Evolutionary conservation across 371 early-diverging fungal genomes (phyloP), one percentile per base, ranked within the genome.

Genomic region (Syncephalastrum contaminatum): DNA sequence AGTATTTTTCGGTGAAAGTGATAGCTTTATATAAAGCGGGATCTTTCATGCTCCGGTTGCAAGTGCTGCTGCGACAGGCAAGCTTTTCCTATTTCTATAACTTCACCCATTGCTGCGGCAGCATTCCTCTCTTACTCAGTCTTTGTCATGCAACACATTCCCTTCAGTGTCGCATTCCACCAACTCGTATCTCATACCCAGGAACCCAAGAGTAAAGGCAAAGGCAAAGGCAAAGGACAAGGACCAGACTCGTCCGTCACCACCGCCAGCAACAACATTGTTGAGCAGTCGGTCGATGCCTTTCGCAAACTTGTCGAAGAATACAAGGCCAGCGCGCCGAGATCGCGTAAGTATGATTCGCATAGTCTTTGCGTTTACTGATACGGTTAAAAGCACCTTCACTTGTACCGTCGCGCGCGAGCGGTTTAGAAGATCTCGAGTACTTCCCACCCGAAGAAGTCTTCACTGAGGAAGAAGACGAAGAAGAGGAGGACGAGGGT

Each of bases 241-340:
- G 43, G 20, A 13, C 39, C 36, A 20, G 48, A 44, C 36, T 8
- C 36, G 7, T 39, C 40, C n/a, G 30, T 16, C 41, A 48, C 45
- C 16, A 15, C 4, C 15, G 15, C 43, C n/a, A 44, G 20, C 39
- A 43, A 45, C 18, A 25, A 27, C 45, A 40, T 39, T 12, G 25
- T 52, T 14, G 27, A 58, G 43, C 50, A 39, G 10, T 53, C 53
- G 16, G 27, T 65, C 13, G 65, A 60, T 14, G 43, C 52, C 12
- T 59, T 65, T 43, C 12, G 24, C 12, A 21, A 60, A 22, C 64
- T 59, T 39, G 46, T 63, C 5, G 64, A 63, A 47, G 41, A 51
- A 14, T 59, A 63, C 22, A 41, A 44, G 12, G 6, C 27, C 21
- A 27, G 7, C 54, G 10, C 22, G 22, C 13, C 40, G 21, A 16